phyloP scores from a whole-genome alignment of 2,329 filamentous ascomycete genomes.

The Xylariales sp. region DNA sequence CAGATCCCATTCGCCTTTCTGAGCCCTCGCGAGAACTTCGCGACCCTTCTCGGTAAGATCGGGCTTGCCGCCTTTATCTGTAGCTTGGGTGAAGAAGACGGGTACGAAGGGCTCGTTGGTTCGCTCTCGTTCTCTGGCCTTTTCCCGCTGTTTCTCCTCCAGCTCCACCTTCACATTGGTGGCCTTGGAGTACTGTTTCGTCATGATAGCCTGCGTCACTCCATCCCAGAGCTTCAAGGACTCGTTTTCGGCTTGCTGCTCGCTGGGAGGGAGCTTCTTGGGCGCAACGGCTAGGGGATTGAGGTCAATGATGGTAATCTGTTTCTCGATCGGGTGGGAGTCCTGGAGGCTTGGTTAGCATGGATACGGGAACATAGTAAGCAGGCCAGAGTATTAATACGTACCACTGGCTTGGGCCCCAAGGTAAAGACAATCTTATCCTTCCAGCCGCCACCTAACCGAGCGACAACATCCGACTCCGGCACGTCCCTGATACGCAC shows the following conservation, averaged over 20 bases:
- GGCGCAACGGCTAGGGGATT: conserved; percentile 81
- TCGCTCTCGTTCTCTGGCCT: conserved; percentile 81
- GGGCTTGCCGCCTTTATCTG: conserved; percentile 66
- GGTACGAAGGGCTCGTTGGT: conserved; percentile 80
- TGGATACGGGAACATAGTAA: neutral
- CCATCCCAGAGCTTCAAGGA: conserved; percentile 87
- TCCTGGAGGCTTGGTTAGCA: conserved; percentile 48
- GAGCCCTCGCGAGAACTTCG: conserved; percentile 62
- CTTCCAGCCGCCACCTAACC: conserved; percentile 89
- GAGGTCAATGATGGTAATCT: conserved; percentile 86
- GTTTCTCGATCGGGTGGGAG: conserved; percentile 66
- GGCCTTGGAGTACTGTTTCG: conserved; percentile 85
- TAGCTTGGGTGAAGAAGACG: conserved; percentile 81
- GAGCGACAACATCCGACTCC: conserved; percentile 83
- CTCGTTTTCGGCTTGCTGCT: conserved; percentile 88
- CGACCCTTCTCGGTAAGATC: conserved; percentile 66
- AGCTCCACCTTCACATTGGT: conserved; percentile 90
- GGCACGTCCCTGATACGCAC: conserved; percentile 85
- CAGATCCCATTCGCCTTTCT: conserved; percentile 65
- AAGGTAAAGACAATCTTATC: conserved; percentile 72
- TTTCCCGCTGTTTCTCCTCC: conserved; percentile 88
- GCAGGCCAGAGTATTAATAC: conserved; percentile 48
- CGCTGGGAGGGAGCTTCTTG: conserved; percentile 81
- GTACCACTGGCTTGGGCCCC: conserved; percentile 70
- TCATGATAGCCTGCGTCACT: conserved; percentile 86